Evolutionary conservation across 2,329 filamentous ascomycete species (phyloP), one percentile per base, ranked within the genome.

Genomic region (Fusarium multiceps): DNA sequence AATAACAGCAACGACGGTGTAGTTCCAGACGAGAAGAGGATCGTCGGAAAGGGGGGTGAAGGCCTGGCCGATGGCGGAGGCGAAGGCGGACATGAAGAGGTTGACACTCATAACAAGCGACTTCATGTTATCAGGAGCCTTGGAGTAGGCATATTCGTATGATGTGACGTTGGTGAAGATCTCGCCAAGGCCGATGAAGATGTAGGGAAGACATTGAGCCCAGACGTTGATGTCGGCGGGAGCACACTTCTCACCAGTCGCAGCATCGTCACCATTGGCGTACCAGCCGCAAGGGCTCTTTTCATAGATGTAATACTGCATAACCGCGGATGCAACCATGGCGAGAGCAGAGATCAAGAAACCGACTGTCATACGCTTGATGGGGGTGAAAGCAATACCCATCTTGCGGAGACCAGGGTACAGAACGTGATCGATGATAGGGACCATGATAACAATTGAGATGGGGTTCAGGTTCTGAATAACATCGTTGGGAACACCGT

Each of bases 61-160:
- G 1, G 89, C 90, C 81, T 93, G 88, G n/a, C 89, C 90, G 51
- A 94, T 81, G 37, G 91, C 91, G 30, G 89, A 84, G 2, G 89
- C 88, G 71, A 94, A 84, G 60, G 91, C 91, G 30, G 84, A 89
- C 85, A 88, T 93, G 82, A 92, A 90, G 41, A 93, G 84, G 75
- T 89, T 89, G 73, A 93, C 83, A 21, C 88, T 87, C 79, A 87
- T 85, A 73, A 94, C 90, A n/a, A 94, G 84, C 2, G 89, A 92
- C 70, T 91, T 90, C 92, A 94, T 94, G 82, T 93, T 93, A 75
- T 87, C 88, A 27, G 92, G 92, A 0, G 91, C 91, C 80, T 93
- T 93, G 77, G 89, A 90, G 82, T 89, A 94, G 34, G 92, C 92
- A 69, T 93, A 93, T 77, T 93, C 92, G 69, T 92, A 88, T 2